Conservation (phyloP, 192 early-diverging fungal genomes). For the Backusella liffmaniae region DNA sequence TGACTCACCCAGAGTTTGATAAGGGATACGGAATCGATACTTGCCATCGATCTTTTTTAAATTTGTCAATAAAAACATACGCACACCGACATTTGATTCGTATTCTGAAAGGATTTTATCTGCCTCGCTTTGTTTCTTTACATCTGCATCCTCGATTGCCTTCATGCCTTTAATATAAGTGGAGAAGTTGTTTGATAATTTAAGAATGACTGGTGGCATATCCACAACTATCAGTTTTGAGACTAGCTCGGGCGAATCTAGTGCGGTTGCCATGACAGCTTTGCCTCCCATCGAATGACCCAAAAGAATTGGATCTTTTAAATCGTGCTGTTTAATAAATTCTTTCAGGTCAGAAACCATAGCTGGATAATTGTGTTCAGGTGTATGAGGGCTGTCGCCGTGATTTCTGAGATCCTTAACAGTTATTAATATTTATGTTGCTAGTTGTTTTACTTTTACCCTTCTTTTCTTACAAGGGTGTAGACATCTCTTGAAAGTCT, state of each 20-base stretch:
- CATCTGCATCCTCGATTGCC: constrained; percentile 49
- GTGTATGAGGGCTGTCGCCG: constrained; percentile 79
- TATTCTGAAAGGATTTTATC: constrained; percentile 54
- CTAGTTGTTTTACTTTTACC: not conserved
- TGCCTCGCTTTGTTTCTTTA: constrained; percentile 57
- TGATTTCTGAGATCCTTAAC: constrained; percentile 89
- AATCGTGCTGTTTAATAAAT: constrained; percentile 63
- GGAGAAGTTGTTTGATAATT: constrained; percentile 53
- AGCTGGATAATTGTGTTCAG: constrained; percentile 62
- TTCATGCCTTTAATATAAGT: constrained; percentile 57
- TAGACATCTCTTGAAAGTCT: constrained; percentile 64
- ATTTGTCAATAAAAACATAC: constrained; percentile 92
- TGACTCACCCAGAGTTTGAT: constrained; percentile 62
- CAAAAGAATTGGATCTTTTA: constrained; percentile 61
- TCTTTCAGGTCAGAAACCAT: constrained; percentile 78
- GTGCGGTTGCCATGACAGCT: constrained; percentile 68
- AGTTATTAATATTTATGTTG: not conserved
- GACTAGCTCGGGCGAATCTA: constrained; percentile 48
- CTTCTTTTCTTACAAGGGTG: constrained; percentile 48
- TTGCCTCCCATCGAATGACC: constrained; percentile 95
- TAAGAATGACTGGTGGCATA: constrained; percentile 55
- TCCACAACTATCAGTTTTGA: constrained; percentile 70
- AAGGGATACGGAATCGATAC: constrained; percentile 73
- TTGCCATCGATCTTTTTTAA: constrained; percentile 50
- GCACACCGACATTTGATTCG: constrained; percentile 54